Evolutionary conservation across 176 grass and related monocot species (phyloP).

Genomic region (Raddia distichophylla): DNA sequence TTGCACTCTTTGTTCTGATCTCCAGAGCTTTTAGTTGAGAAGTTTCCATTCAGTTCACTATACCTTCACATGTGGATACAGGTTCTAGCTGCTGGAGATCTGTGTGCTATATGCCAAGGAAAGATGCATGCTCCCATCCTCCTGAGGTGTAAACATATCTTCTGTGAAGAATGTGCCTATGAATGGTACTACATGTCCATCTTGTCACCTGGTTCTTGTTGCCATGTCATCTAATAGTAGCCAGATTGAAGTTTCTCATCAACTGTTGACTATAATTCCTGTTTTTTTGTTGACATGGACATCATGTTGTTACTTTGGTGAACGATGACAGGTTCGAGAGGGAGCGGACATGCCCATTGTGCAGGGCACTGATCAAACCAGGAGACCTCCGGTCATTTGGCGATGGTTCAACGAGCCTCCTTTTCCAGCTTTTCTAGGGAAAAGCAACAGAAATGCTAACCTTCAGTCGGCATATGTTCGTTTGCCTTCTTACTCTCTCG

Average conservation of each 20-base stretch:
- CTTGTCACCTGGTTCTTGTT: slow-evolving; percentile 1
- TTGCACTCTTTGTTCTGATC: neutral
- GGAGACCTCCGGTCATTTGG: slow-evolving; percentile 80
- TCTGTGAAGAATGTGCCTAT: slow-evolving; percentile 92
- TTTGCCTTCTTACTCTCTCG: neutral
- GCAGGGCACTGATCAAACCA: slow-evolving; percentile 83
- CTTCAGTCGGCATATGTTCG: slow-evolving; percentile 42
- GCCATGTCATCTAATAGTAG: neutral
- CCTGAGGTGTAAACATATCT: slow-evolving; percentile 81
- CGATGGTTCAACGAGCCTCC: slow-evolving; percentile 86
- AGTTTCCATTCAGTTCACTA: neutral
- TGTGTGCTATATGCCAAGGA: slow-evolving; percentile 93
- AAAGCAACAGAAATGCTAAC: slow-evolving; percentile 26
- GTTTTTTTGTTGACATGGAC: neutral
- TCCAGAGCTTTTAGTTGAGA: neutral
- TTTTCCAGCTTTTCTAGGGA: slow-evolving; percentile 88
- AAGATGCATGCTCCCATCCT: slow-evolving; percentile 87
- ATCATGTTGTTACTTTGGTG: neutral
- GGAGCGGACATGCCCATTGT: slow-evolving; percentile 90
- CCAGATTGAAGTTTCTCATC: neutral
- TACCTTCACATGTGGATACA: slow-evolving; percentile 31
- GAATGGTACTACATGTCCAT: slow-evolving; percentile 62
- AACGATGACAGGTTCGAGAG: slow-evolving; percentile 77
- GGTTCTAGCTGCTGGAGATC: slow-evolving; percentile 74
- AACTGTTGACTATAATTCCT: neutral